A percentile compares a stretch with the other conserved stretches of the same genome.
Conservation (phyloP, 148 eudicot species). For the Rhododendron kiyosumense region DNA sequence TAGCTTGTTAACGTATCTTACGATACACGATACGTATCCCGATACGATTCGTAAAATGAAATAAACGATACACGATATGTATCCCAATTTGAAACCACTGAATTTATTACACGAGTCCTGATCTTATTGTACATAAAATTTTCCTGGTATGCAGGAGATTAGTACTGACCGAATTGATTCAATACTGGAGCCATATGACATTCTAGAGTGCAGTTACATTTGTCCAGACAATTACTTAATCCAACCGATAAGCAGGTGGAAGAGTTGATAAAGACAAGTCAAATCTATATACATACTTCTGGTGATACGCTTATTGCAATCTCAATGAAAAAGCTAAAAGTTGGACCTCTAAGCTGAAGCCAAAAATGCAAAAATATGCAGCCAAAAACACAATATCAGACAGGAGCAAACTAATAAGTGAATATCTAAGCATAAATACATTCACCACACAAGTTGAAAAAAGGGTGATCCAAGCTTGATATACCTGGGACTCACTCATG, state of each 20-base stretch:
- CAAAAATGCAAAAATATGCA: not conserved
- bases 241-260: not conserved
- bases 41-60: too few species aligned
- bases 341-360: not conserved
- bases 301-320: not conserved
- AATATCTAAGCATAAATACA: not conserved
- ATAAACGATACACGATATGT: too few species aligned
- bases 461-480: conserved; percentile 6
- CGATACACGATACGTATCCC: too few species aligned
- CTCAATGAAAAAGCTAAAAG: not conserved
- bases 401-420: not conserved
- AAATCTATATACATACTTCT: not conserved
- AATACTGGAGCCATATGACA: not conserved
- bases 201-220: not conserved
- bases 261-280: not conserved
- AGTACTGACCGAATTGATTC: not conserved
- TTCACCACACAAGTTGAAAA: not conserved
- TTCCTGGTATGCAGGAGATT: not conserved
- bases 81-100: too few species aligned
- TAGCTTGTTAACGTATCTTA: too few species aligned
- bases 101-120: not conserved
- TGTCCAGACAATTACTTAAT: not conserved
- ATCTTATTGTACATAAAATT: not conserved
- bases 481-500: conserved; percentile 26
- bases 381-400: not conserved